Conservation (phyloP, 2,329 filamentous ascomycete genomes). For the Aspergillus proliferans region DNA sequence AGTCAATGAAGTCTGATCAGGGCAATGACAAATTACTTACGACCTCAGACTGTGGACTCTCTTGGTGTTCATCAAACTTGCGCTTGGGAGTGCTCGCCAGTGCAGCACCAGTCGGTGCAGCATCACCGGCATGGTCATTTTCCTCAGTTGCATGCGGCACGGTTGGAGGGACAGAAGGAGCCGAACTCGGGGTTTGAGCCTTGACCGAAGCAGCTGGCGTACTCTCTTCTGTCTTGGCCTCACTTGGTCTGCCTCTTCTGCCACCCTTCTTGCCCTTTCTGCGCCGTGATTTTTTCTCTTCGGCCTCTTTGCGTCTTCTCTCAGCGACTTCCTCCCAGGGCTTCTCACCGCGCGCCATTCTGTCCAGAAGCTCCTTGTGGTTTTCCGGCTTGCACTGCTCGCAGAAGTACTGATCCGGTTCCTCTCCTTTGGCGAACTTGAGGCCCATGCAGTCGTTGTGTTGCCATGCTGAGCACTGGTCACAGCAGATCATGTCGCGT, state of each 20-base stretch:
- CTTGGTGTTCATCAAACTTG: conserved; percentile 38
- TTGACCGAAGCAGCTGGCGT: conserved; percentile 32
- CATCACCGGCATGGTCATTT: conserved; percentile 18
- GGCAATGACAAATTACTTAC: conserved; percentile 18
- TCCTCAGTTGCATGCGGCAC: conserved; percentile 18
- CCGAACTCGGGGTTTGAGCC: conserved; percentile 14
- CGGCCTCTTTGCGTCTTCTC: conserved; percentile 56
- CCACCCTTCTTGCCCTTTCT: conserved; percentile 51
- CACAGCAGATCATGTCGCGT: conserved; percentile 93
- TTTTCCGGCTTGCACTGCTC: conserved; percentile 80
- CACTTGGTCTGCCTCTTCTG: conserved; percentile 63
- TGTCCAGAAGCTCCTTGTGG: conserved; percentile 73
- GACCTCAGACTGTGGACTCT: conserved; percentile 19
- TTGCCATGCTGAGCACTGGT: conserved; percentile 89
- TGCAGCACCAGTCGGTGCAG: conserved; percentile 17
- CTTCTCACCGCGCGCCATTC: conserved; percentile 71
- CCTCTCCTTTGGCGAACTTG: conserved; percentile 65
- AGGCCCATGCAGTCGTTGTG: conserved; percentile 95
- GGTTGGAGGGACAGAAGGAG: conserved; percentile 11
- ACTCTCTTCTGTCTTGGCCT: conserved; percentile 46
- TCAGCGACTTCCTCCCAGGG: conserved; percentile 72
- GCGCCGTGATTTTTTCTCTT: conserved; percentile 52
- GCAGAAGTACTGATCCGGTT: conserved; percentile 83
- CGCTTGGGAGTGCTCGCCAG: conserved; percentile 36
- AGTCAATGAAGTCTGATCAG: conserved; percentile 11